Evolutionary conservation across 2,329 filamentous ascomycete genomes (phyloP), one percentile per base, ranked within the genome.

Genomic region (Arthrobotrys pseudoclavata): DNA sequence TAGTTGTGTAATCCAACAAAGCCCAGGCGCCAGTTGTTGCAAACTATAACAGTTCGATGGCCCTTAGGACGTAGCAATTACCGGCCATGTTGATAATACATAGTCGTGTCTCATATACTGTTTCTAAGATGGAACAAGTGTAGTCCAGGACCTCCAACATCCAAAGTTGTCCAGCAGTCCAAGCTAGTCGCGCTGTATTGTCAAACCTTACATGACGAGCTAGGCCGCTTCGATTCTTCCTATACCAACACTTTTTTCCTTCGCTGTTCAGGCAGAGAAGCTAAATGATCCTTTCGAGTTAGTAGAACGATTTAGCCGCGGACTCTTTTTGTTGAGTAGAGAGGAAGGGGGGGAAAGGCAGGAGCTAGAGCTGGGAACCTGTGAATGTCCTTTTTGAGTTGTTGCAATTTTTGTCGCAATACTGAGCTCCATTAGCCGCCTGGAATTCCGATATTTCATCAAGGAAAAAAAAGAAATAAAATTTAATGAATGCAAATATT

Each of bases 141-240:
- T 67, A 71, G 67, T 77, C 62, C 60, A 40, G 60, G 66, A 62
- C 67, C 37, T 77, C 74, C 74, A 77, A 77, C 74, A 77, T 62
- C 57, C 74, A 76, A 62, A 70, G 52, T 50, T 77, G 48, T 64
- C 62, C 68, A 77, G 74, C 67, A 62, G 67, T 34, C 55, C 34
- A 67, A 34, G 74, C 74, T 71, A 77, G 67, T 71, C 61, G 74
- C 74, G 62, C 60, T 70, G 29, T 29, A 60, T 62, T 69, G 74
- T 53, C 74, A 77, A 77, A 77, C 74, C 67, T 45, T 77, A 77
- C 74, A 77, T 77, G 67, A 71, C 60, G 66, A 57, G 67, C 67
- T 71, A 67, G 45, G 26, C 60, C 61, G 52, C 60, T 71, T 67
- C 67, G 60, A 76, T 76, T 69, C 70, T 42, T 26, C 34, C 12